phyloP scores from a whole-genome alignment of 306 rosid genomes.

The cucumber (Cucumis sativus) region DNA sequence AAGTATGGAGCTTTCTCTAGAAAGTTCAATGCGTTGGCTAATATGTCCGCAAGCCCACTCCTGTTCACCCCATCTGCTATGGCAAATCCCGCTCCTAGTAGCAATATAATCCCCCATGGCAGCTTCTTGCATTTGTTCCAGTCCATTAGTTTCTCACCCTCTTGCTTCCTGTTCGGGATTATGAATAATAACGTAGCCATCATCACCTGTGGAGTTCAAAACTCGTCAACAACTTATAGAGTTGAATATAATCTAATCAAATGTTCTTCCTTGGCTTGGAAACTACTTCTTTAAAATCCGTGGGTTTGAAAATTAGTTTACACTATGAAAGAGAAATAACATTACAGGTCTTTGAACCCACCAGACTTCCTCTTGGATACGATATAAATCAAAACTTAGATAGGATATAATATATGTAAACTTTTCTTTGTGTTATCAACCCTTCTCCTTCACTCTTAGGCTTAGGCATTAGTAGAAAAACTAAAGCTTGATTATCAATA shows the following conservation, averaged over 20 bases:
- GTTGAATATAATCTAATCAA: not conserved
- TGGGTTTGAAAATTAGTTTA: not conserved
- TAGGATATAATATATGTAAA: not conserved
- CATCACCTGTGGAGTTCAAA: conserved; percentile 35
- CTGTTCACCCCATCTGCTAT: conserved; percentile 71
- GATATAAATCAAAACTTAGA: not conserved
- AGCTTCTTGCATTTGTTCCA: conserved; percentile 88
- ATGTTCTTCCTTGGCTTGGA: not conserved
- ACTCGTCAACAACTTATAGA: not conserved
- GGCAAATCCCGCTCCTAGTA: conserved; percentile 87
- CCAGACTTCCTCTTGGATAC: not conserved
- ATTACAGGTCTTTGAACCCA: not conserved
- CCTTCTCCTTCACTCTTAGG: not conserved
- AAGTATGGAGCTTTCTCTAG: conserved; percentile 48
- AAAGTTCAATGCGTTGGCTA: conserved; percentile 44
- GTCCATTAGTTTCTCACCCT: conserved; percentile 75
- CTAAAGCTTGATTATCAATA: not conserved
- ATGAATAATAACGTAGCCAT: conserved; percentile 69
- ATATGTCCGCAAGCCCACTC: conserved; percentile 57
- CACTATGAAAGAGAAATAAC: not conserved
- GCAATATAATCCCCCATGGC: conserved; percentile 72
- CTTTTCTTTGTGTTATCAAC: not conserved
- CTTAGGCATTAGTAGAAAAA: too few relatives aligned
- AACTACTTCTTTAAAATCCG: not conserved
- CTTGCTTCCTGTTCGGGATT: conserved; percentile 66